phyloP scores from a whole-genome alignment of 306 rosid genomes.

The Glycine tomentella region DNA sequence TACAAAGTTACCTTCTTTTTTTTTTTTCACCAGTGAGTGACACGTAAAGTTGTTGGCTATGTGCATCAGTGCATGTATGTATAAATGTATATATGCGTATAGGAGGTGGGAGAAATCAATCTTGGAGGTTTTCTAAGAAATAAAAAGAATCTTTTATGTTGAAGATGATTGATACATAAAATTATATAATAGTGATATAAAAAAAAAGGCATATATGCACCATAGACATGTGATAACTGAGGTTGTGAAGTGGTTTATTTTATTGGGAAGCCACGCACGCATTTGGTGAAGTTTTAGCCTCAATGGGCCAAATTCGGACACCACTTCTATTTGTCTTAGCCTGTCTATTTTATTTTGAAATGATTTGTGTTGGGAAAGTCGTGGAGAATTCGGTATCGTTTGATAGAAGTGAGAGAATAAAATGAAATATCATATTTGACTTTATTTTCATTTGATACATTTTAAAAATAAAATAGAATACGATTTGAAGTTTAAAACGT shows the following conservation, averaged over 20 bases:
- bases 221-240: slow-evolving; percentile 9
- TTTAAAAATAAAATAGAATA: no score
- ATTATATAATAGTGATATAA: background rate
- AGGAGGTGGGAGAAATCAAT: background rate
- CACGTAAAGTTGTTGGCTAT: slow-evolving; percentile 38
- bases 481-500: no score
- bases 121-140: background rate
- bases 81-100: background rate
- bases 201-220: background rate
- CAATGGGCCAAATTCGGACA: slow-evolving; percentile 38
- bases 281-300: background rate
- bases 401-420: background rate
- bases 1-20: slow-evolving; percentile 18
- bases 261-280: slow-evolving; percentile 29
- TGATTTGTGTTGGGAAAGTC: slow-evolving; percentile 11
- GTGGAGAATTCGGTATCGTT: background rate
- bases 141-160: slow-evolving; percentile 3
- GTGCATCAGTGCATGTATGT: no score
- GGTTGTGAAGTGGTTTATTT: slow-evolving; percentile 28
- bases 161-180: background rate
- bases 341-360: background rate
- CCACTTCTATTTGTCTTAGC: slow-evolving; percentile 27
- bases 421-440: background rate
- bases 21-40: slow-evolving; percentile 31
- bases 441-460: background rate